Base-by-base conservation (phyloP, 2,329 filamentous ascomycete genomes). In the Epichloe gansuensis region DNA sequence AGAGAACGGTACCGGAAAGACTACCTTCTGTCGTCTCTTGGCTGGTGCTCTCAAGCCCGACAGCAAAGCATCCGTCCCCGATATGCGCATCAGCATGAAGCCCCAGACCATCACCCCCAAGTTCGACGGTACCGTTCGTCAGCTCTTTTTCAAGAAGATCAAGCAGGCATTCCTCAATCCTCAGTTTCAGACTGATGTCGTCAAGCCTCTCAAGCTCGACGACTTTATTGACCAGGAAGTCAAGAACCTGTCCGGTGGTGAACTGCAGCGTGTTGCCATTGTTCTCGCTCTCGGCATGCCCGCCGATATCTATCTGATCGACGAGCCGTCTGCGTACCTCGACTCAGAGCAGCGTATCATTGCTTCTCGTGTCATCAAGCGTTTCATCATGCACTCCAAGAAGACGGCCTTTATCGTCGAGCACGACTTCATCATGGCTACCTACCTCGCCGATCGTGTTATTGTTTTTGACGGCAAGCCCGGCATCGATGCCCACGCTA, bases 171-270 rank as follows among this genome's bases (percentile, higher is more conserved):
- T 98, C 81, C 71, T 98, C 62, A 93, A 84, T 61, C 93, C 93
- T 34, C 93, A 98, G 71, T 98, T 98, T 80, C 93, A 98, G 76
- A 98, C 93, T 13, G 93, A 98, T 69, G 94, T 98, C 53, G 94
- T 97, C 74, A 97, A 97, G 76, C 93, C 94, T n/a, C 81, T 98
- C 55, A 96, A 95, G 75, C 83, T 98, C 55, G 93, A 98, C 50
- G 93, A 97, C 67, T 98, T 98, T 71, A 97, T 98, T 65, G 93
- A 98, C 67, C 93, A 98, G 71, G 94, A 98, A 74, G 93, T 98
- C 60, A 95, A 96, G 77, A 95, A 97, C 71, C 74, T 98, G 67
- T 98, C 93, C 51, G 93, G 93, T 80, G 93, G 93, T 87, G 93
- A 98, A 82, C 76, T 98, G 77, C 93, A 98, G 72, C 89, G 94